Base-by-base conservation (phyloP, 106 monocot species). In the Acanthochlamys bracteata region DNA sequence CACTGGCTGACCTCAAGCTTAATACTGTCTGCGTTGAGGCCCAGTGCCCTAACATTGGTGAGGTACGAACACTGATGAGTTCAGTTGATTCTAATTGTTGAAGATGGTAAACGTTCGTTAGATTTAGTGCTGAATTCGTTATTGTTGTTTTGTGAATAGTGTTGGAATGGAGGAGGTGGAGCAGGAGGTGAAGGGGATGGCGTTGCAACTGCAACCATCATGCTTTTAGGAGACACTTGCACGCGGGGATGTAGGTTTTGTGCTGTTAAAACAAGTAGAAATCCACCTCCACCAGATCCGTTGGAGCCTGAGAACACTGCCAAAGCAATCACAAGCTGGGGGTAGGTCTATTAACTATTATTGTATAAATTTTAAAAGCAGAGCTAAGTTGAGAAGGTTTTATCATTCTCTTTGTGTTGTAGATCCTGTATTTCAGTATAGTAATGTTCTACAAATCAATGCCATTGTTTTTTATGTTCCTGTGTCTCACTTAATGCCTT, bases 181-280 rank as follows among this genome's bases (percentile, higher is more conserved):
- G 90, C 79, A 9, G 90, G 94, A 42, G 86, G 90, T 63, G 90
- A 95, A 82, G 90, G 84, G 40, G 96, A 91, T 66, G 96, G 85
- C 26, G 91, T 96, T 55, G 96, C 96, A 15, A 96, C 96, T 33
- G 85, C 96, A 25, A 96, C 96, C 7, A 96, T 96, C 60, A 96
- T 96, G 96, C 88, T 96, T 80, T 72, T 96, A 16, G 96, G 96
- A 16, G 91, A 96, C 59, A 96, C 91, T 15, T 91, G 96, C 70
- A 96, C 96, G 11, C 84, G 91, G 25, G 96, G 96, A 4, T 96
- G 96, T 68, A 80, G 96, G 64, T 96, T 96, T 69, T 96, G 96
- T 75, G 91, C 91, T n/a, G 96, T 96, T 42, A 96, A 96, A 75
- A 96, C 96, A 0, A 91, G 88, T 62, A 75, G 80, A 71, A 91